Evolutionary conservation across 73 alveolate species (phyloP).

Genomic region (Breviolum minutum): DNA sequence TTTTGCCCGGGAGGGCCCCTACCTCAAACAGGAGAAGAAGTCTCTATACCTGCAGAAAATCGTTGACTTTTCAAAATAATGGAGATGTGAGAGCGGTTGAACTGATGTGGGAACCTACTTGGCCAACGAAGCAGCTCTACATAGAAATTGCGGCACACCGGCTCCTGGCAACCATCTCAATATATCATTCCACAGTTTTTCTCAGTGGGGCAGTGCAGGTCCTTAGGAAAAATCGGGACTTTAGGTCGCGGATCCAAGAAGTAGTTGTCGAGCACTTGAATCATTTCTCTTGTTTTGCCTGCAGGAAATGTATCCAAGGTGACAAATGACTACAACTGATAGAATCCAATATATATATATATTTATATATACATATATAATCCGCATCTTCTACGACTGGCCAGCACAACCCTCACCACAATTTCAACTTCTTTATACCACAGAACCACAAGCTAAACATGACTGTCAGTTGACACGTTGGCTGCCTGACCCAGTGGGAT

Average conservation of each 20-base stretch:
- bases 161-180: conserved; percentile 4
- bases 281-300: conserved; percentile 82
- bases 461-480: not conserved
- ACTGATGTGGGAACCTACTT: too few relatives aligned
- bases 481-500: conserved; percentile 85
- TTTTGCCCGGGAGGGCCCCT: too few relatives aligned
- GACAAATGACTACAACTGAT: too few relatives aligned
- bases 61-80: too few relatives aligned
- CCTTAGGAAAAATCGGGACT: conserved; percentile 82
- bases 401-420: too few relatives aligned
- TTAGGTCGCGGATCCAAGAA: conserved; percentile 80
- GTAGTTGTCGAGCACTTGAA: conserved; percentile 68
- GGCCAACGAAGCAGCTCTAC: conserved; percentile 91
- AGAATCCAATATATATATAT: too few relatives aligned
- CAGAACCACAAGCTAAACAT: not conserved
- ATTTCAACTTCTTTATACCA: too few relatives aligned
- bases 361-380: too few relatives aligned
- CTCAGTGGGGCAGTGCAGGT: not conserved
- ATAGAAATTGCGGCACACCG: conserved; percentile 80
- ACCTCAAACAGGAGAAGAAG: conserved; percentile 59
- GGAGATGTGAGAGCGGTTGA: too few relatives aligned
- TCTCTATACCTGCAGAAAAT: conserved; percentile 41
- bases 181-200: not conserved
- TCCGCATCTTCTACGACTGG: too few relatives aligned
- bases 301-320: too few relatives aligned